These are phyloP conservation scores for Canariomyces notabilis DNA, from an alignment of 2,329 filamentous ascomycete genomes.

Conservation along the genomic window DNA sequence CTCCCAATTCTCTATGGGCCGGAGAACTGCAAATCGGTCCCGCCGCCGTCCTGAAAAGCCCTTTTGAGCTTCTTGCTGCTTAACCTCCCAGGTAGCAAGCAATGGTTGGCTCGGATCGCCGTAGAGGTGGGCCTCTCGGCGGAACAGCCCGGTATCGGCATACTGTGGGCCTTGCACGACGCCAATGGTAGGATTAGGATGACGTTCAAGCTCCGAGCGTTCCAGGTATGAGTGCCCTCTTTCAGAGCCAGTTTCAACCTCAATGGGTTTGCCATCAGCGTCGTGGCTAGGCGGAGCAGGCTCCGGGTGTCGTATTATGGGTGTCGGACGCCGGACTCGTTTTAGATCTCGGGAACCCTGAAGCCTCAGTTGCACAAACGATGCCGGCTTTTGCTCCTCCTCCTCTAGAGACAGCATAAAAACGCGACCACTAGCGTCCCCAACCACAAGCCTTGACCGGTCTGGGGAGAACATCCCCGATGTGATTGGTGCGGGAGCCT, in stretches of 20 bases:
- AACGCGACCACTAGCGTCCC: slow-evolving; percentile 57
- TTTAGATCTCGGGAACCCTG: slow-evolving; percentile 30
- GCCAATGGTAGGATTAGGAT: slow-evolving; percentile 45
- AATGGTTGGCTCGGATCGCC: slow-evolving; percentile 41
- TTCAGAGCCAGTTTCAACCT: slow-evolving; percentile 26
- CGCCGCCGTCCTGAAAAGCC: not conserved
- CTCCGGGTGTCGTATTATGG: slow-evolving; percentile 48
- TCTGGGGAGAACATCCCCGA: slow-evolving; percentile 56
- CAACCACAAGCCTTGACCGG: slow-evolving; percentile 49
- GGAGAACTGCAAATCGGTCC: not conserved
- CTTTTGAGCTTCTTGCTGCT: slow-evolving; percentile 40
- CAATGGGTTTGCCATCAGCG: slow-evolving; percentile 19
- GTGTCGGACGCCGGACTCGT: slow-evolving; percentile 41
- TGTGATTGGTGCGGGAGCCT: slow-evolving; percentile 52
- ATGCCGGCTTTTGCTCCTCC: slow-evolving; percentile 33
- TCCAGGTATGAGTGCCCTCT: slow-evolving; percentile 34
- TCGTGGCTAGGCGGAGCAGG: slow-evolving; percentile 36
- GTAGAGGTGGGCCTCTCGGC: slow-evolving; percentile 44
- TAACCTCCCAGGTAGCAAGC: slow-evolving; percentile 37
- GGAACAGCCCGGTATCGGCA: slow-evolving; percentile 40
- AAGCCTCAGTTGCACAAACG: slow-evolving; percentile 32
- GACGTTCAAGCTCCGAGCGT: slow-evolving; percentile 37
- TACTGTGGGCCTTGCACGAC: slow-evolving; percentile 54
- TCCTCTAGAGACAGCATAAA: slow-evolving; percentile 50
- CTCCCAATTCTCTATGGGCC: not conserved